Evolutionary conservation across 2,329 filamentous ascomycete species (phyloP), one percentile per base, ranked within the genome.

Genomic region (Alternaria sp.): DNA sequence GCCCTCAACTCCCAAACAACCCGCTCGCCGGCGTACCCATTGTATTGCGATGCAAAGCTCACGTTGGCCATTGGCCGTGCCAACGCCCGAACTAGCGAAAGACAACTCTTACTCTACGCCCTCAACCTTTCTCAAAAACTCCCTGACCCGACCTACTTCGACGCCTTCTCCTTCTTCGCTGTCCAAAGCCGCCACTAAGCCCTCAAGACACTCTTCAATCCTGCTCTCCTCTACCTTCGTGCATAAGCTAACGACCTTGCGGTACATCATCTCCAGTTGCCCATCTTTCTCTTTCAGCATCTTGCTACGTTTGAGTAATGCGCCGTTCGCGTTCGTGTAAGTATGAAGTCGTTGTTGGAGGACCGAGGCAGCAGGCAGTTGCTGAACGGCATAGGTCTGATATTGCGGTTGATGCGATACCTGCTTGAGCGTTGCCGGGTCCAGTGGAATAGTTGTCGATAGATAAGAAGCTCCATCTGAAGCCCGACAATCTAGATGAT

Each of bases 201-300:
- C 89, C 54, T 93, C 92, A 0, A 97, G 84, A 53, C 93, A 87
- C 59, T 87, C 87, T 69, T 98, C 95, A 14, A 98, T 91, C 59
- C 92, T 87, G 9, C 85, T 85, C 63, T 96, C 93, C 1, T 88
- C 85, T 34, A 94, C 91, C 9, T 89, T 89, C 0, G 93, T 97
- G 75, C 94, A 97, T 12, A 97, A 82, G 55, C 91, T 89, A 25
- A 99, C 93, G 30, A 98, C 92, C 67, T 90, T 91, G 27, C 93
- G 87, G 76, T 97, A 97, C 79, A 95, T 93, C 67, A 90, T 85
- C 73, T 97, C 94, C 4, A 97, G 85, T 55, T 97, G 93, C 5
- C 89, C 90, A 69, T 92, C 94, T 61, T 92, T 89, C 30, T 90
- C 89, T 75, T 92, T 90, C 9, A 99, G 85, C 6, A 86, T 86